Evolutionary conservation across 2,329 filamentous ascomycete genomes (phyloP), one percentile per base, ranked within the genome.

Genomic region (Arthroderma sp.): DNA sequence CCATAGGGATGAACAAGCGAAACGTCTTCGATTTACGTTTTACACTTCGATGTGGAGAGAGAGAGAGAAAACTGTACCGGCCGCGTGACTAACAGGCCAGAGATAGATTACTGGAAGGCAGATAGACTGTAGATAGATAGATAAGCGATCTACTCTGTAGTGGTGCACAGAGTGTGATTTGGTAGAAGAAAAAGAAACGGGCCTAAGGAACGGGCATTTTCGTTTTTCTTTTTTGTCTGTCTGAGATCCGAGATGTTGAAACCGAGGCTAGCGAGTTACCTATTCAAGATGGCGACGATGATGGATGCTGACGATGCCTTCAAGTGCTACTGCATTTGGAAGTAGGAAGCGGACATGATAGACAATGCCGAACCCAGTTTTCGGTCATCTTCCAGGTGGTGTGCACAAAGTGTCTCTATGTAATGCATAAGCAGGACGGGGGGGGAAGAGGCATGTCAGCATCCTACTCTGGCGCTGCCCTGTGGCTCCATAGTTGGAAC

Each of bases 1-100:
- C 41, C 47, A 31, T 51, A 51, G n/a, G 47, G 47, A 51, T 51
- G 47, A n/a, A 51, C 47, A 33, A 51, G 25, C 47, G 47, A 33
- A 33, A 51, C 47, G 28, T 31, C 25, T 51, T 51, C 28, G 47
- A 51, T 51, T 51, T 51, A 51, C 47, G 28, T 31, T 51, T 31
- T 19, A 17, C 23, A n/a, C 25, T 51, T 51, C 28, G 47, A 33
- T 33, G 47, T 47, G 41, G 41, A 47, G 41, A 19, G 23, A 47
- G 8, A 47, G 21, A 23, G 19, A 47, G 17, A 51, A 51, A 31
- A 51, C 13, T 19, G 28, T 31, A 17, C 47, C n/a, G 28, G 47
- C 47, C 47, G 47, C 47, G 47, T 51, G 47, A 51, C 47, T 8
- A 25, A 51, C 23, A 31, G 25, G 25, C 25, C 47, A 25, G 21